Evolutionary conservation across 345 rosid genomes (phyloP).

Genomic region (Linum usitatissimum): DNA sequence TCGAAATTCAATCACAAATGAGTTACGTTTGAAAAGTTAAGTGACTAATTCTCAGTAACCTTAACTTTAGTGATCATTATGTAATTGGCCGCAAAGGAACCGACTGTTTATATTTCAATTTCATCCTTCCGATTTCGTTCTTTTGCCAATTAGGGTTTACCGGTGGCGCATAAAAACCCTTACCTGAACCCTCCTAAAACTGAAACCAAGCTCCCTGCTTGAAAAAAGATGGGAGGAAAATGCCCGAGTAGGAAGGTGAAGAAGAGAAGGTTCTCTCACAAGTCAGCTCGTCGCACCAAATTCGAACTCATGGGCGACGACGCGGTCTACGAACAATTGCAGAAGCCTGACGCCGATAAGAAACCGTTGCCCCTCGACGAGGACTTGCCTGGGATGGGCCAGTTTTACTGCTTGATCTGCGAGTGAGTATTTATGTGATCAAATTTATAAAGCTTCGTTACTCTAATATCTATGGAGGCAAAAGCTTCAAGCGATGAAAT

Average conservation of each 20-base stretch:
- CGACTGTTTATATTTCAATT: neutral
- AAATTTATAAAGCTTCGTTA: neutral
- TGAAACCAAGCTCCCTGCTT: neutral
- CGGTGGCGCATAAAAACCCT: neutral
- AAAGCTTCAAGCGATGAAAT: too few species aligned
- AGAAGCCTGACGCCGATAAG: slow-evolving; percentile 48
- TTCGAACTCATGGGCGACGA: slow-evolving; percentile 82
- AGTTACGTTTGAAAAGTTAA: too few species aligned
- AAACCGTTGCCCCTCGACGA: slow-evolving; percentile 55
- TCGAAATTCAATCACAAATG: too few species aligned
- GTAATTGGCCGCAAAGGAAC: neutral
- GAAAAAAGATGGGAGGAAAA: slow-evolving; percentile 20
- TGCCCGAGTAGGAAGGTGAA: slow-evolving; percentile 59
- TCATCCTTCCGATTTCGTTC: neutral
- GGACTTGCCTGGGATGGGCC: slow-evolving; percentile 99
- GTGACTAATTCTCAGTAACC: too few species aligned
- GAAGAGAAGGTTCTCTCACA: slow-evolving; percentile 91
- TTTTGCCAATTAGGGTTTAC: slow-evolving; percentile 7
- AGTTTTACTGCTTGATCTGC: slow-evolving; percentile 90
- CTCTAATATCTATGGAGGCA: neutral
- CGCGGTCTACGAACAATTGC: slow-evolving; percentile 64
- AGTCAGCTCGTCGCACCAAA: slow-evolving; percentile 75
- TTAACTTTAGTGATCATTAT: too few species aligned
- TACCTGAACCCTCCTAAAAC: neutral
- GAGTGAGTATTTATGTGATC: slow-evolving; percentile 38